Evolutionary conservation across 805 yeast species (phyloP), one percentile per base, ranked within the genome.

Genomic region (Kluyveromyces lactis): DNA sequence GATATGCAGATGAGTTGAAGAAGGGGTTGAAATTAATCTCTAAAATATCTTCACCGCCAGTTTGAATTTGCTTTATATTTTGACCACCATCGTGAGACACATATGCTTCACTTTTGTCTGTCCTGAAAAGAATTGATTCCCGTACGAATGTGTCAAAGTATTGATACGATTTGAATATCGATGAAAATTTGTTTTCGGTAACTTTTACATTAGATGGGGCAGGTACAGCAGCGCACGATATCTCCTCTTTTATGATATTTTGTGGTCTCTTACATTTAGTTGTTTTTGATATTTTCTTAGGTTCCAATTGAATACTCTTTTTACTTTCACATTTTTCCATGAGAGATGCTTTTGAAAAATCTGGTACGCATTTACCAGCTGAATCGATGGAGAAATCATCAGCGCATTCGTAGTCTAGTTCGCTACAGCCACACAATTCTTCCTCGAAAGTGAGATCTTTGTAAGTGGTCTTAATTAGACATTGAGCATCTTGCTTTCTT

Each of bases 1-100:
- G 38, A 32, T 60, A 61, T 0, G 66, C 64, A 9, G 52, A 48
- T 2, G 51, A 42, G 26, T 51, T 50, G 43, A 53, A 53, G 39
- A 46, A 72, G 6, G 76, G 75, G 45, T 92, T 87, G 31, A 75
- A 73, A 30, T 66, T 64, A n/a, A 81, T 67, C n/a, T 72, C 74
- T 4, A 69, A 43, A 36, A 82, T 66, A 12, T 65, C 66, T 13
- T 73, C 68, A 5, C 56, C 58, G 12, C 53, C 51, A 31, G 51
- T 46, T 2, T 67, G 63, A 16, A 75, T 57, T 36, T 53, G 55
- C 18, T 57, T 58, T 62, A 83, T 75, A 1, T 55, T 51, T 3
- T 60, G 51, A 11, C 90, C 90, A 30, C 83, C 83, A 55, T 86
- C 79, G 49, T 73, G 80, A 0, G 96, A 83, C 6, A 85, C 71